Base-by-base conservation (phyloP, 441 rosid species). In the Aquilaria agallochum region DNA sequence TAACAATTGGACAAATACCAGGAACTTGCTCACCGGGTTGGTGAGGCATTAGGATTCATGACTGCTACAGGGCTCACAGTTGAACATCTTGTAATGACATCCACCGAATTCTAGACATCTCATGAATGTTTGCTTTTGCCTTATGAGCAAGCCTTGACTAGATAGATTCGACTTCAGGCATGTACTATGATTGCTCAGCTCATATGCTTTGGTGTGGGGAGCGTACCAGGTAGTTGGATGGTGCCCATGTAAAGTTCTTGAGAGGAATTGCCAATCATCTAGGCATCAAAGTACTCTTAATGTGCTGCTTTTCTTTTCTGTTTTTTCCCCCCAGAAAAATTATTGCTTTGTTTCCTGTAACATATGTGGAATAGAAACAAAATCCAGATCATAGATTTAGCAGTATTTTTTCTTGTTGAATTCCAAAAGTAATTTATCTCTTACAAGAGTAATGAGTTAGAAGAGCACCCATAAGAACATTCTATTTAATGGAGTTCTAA, bases 181-280 rank as follows among this genome's bases (percentile, higher is more conserved):
- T 76, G 13, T 86, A 86, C 78, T 90, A 90, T 74, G 91, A 86
- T 64, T 90, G 95, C 66, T 88, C 95, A 64, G 95, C 95, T 49
- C 97, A 88, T 68, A 86, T 90, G 95, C 77, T 90, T 33, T 91
- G 96, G 97, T 79, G 81, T 50, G 97, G 97, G 45, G 97, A 88
- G 75, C 87, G 93, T 47, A 90, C 97, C 44, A 70, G 97, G 31
- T 93, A 88, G 58, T 68, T 88, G 66, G 97, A 90, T 90, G n/a
- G n/a, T n/a, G n/a, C n/a, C n/a, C n/a, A n/a, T n/a, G n/a, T n/a
- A n/a, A n/a, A n/a, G n/a, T n/a, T 90, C 74, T 76, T 88, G 46
- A 80, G 93, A 68, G 97, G 97, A 59, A 84, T 88, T 55, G 87
- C 97, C 58, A 90, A 88, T 63, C 93, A 95, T 56, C 78, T 90